Conservation (phyloP, 2,329 filamentous ascomycete genomes). For the Cladophialophora immunda region DNA sequence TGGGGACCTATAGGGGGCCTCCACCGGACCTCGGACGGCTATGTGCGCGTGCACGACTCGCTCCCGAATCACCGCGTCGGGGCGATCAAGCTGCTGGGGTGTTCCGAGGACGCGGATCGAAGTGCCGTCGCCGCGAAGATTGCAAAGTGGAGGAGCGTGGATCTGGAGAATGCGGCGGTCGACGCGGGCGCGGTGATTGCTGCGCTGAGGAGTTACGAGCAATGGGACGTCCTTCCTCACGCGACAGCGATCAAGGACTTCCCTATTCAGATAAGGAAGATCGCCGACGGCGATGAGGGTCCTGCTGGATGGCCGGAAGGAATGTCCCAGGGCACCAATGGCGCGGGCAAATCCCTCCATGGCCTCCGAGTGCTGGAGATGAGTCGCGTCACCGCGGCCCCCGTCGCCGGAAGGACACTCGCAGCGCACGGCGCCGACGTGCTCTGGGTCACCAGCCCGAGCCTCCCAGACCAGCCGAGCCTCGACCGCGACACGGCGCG, state of each 20-base stretch:
- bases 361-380: slow-evolving; percentile 53
- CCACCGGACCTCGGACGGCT: slow-evolving; percentile 60
- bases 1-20: slow-evolving; percentile 61
- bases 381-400: slow-evolving; percentile 52
- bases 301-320: neutral
- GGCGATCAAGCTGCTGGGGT: slow-evolving; percentile 55
- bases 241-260: slow-evolving; percentile 54
- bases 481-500: slow-evolving; percentile 50
- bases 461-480: slow-evolving; percentile 47
- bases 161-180: slow-evolving; percentile 59
- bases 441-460: slow-evolving; percentile 50
- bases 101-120: slow-evolving; percentile 47
- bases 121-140: slow-evolving; percentile 52
- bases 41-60: slow-evolving; percentile 64
- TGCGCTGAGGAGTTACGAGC: slow-evolving; percentile 58
- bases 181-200: slow-evolving; percentile 56
- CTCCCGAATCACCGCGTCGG: slow-evolving; percentile 62
- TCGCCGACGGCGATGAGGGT: slow-evolving; percentile 37
- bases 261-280: slow-evolving; percentile 56
- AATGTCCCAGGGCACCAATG: neutral
- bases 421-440: slow-evolving; percentile 53
- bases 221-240: slow-evolving; percentile 63
- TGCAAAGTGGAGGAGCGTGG: slow-evolving; percentile 53
- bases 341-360: slow-evolving; percentile 46
- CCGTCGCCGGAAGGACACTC: slow-evolving; percentile 49